Evolutionary conservation across 1,284 basidiomycete genomes (phyloP).

Genomic region (Cryptococcus sp.): DNA sequence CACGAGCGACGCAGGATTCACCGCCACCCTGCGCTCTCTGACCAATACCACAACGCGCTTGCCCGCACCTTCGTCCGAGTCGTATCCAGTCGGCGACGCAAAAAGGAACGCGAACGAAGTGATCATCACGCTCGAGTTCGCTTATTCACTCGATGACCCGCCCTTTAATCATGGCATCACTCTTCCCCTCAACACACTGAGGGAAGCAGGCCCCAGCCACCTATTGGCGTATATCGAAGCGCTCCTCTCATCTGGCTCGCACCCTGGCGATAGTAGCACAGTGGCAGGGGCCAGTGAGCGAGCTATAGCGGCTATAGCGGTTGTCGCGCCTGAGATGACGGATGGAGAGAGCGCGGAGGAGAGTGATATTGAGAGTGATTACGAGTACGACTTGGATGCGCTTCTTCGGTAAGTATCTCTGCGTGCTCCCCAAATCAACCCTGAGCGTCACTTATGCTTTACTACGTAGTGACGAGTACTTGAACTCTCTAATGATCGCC

Average conservation of each 20-base stretch:
- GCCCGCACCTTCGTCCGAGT: background rate
- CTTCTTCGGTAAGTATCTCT: slow-evolving; percentile 24
- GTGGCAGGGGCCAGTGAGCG: background rate
- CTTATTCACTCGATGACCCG: slow-evolving; percentile 27
- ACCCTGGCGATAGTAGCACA: background rate
- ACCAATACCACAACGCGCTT: background rate
- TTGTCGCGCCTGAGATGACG: slow-evolving; percentile 31
- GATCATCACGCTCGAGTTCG: slow-evolving; percentile 34
- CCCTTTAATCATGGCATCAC: slow-evolving; percentile 33
- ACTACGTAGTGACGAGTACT: slow-evolving; percentile 33
- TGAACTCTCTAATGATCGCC: slow-evolving; percentile 17
- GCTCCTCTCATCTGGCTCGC: background rate
- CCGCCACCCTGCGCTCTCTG: slow-evolving; percentile 12
- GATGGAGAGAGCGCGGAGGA: slow-evolving; percentile 35
- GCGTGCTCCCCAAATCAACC: background rate
- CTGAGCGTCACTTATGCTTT: too few relatives aligned
- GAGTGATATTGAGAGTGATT: slow-evolving; percentile 35
- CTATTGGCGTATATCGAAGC: slow-evolving; percentile 26
- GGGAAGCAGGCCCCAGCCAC: slow-evolving; percentile 18
- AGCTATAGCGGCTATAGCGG: slow-evolving; percentile 7
- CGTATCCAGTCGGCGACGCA: background rate
- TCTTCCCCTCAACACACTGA: slow-evolving; percentile 28
- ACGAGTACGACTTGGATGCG: slow-evolving; percentile 15
- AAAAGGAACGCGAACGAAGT: slow-evolving; percentile 3
- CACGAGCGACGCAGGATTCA: slow-evolving; percentile 6